These are phyloP conservation scores for Ziziphus jujuba DNA, from an alignment of 306 rosid genomes.

Conservation along the genomic window DNA sequence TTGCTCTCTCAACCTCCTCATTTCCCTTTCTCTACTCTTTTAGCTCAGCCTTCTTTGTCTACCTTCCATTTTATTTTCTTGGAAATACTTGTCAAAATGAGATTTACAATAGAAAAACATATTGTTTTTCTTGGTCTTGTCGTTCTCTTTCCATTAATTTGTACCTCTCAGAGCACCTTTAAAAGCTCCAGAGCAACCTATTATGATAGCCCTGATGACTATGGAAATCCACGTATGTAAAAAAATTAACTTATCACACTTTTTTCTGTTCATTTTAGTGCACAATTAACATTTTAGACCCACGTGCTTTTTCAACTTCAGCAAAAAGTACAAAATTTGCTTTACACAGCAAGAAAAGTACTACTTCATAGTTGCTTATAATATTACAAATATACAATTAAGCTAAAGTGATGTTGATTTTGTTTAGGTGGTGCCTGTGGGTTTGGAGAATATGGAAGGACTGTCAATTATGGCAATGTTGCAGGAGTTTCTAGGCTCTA, in stretches of 20 bases:
- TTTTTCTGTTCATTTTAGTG: background rate
- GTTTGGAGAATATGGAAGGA: slow-evolving; percentile 73
- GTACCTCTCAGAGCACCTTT: slow-evolving; percentile 48
- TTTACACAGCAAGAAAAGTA: background rate
- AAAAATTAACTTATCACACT: background rate
- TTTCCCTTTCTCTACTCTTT: slow-evolving; percentile 5
- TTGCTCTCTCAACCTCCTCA: slow-evolving; percentile 28
- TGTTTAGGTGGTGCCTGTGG: slow-evolving; percentile 88
- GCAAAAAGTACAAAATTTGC: background rate
- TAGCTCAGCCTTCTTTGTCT: slow-evolving; percentile 9
- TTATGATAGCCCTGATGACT: slow-evolving; percentile 85
- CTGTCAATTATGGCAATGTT: slow-evolving; percentile 68
- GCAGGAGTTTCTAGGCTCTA: slow-evolving; percentile 72
- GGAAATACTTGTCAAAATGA: slow-evolving; percentile 30
- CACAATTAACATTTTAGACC: background rate
- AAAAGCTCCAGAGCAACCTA: slow-evolving; percentile 70
- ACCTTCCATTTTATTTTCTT: background rate
- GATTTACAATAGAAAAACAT: slow-evolving; percentile 27
- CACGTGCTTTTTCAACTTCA: too few species aligned
- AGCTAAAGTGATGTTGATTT: background rate
- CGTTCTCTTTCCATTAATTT: slow-evolving; percentile 51
- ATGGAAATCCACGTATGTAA: slow-evolving; percentile 67
- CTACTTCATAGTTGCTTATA: background rate
- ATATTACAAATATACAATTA: too few species aligned
- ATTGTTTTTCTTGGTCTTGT: slow-evolving; percentile 32